Evolutionary conservation across 495 filamentous ascomycete genomes (phyloP).

Genomic region (Aspergillus panamensis): DNA sequence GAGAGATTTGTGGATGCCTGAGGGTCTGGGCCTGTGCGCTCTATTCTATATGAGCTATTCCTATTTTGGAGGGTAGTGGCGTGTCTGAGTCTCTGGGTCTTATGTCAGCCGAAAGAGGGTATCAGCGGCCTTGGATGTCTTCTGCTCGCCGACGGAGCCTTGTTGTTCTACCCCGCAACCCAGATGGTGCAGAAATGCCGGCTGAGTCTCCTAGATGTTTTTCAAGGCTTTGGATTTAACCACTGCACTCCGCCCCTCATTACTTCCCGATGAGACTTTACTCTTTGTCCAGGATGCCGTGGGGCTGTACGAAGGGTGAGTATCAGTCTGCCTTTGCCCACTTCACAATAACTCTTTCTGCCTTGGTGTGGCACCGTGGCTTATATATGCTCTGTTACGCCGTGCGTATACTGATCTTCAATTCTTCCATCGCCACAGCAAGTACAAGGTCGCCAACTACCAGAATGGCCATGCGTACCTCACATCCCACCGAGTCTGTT

Average conservation of each 20-base stretch:
- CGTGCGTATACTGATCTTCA: constrained; percentile 13
- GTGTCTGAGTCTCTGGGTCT: neutral
- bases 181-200: constrained; percentile 38
- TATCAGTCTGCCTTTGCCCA: constrained; percentile 12
- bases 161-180: constrained; percentile 7
- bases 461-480: constrained; percentile 96
- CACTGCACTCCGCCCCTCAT: constrained; percentile 84
- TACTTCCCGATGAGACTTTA: constrained; percentile 84
- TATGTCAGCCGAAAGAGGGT: constrained; percentile 11
- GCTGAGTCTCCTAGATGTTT: constrained; percentile 69
- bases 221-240: constrained; percentile 93
- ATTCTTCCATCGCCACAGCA: constrained; percentile 48
- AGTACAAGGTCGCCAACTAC: constrained; percentile 89
- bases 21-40: neutral
- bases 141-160: neutral
- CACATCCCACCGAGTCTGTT: constrained; percentile 91
- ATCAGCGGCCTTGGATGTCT: neutral
- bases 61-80: constrained; percentile 2
- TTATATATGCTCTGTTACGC: neutral
- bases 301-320: constrained; percentile 95
- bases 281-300: constrained; percentile 97
- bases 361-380: neutral
- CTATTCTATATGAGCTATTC: constrained; percentile 2
- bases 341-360: neutral
- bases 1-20: neutral